phyloP scores from a whole-genome alignment of 495 filamentous ascomycete species.

The Aspergillus diversus region DNA sequence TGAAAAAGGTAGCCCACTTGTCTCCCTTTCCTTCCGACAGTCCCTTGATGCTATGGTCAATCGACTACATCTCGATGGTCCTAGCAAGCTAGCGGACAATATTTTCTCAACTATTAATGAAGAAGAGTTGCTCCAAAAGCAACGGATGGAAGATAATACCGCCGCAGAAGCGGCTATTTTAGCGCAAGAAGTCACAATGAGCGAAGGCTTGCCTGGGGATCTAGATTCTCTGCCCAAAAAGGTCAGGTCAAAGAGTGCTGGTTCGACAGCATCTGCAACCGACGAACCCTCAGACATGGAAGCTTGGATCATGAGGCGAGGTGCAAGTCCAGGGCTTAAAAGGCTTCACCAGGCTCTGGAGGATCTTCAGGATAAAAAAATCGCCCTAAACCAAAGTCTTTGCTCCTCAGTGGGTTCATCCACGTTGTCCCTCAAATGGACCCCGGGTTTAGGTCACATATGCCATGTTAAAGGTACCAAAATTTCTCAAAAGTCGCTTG shows the following conservation, averaged over 20 bases:
- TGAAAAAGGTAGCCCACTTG: slow-evolving; percentile 26
- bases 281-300: slow-evolving; percentile 49
- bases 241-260: slow-evolving; percentile 39
- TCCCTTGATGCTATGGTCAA: slow-evolving; percentile 55
- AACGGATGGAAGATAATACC: slow-evolving; percentile 72
- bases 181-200: slow-evolving; percentile 66
- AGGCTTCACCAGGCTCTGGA: slow-evolving; percentile 68
- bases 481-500: slow-evolving; percentile 56
- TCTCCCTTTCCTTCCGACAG: background rate
- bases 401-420: slow-evolving; percentile 58
- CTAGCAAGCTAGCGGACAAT: slow-evolving; percentile 64
- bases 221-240: slow-evolving; percentile 48
- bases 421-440: slow-evolving; percentile 78
- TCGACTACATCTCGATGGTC: slow-evolving; percentile 70
- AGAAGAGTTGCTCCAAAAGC: slow-evolving; percentile 80
- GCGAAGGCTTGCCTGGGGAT: slow-evolving; percentile 58
- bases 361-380: slow-evolving; percentile 59
- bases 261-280: slow-evolving; percentile 32
- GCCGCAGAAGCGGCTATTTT: slow-evolving; percentile 67
- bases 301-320: slow-evolving; percentile 82
- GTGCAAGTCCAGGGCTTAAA: slow-evolving; percentile 67
- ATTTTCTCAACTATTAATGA: slow-evolving; percentile 88
- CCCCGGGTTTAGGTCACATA: slow-evolving; percentile 80
- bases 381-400: slow-evolving; percentile 60
- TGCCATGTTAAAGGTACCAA: slow-evolving; percentile 84